Evolutionary conservation across 495 filamentous ascomycete genomes (phyloP), one percentile per base, ranked within the genome.

Genomic region (Aspergillus mulundensis): DNA sequence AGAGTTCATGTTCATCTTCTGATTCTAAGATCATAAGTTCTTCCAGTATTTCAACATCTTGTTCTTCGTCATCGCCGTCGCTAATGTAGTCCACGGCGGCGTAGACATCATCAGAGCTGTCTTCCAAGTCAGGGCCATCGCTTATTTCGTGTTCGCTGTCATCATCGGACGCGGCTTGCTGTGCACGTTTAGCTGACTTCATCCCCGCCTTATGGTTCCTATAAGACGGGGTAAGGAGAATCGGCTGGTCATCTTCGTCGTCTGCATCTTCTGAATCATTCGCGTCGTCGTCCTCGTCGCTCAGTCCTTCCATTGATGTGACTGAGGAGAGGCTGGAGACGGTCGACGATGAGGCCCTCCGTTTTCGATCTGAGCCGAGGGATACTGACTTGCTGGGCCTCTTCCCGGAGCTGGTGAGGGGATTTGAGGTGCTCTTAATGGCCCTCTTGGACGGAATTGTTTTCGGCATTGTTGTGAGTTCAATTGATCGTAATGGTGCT

Each of bases 81-180:
- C 81, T 87, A 56, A 95, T 87, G 36, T 88, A 82, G 60, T 91
- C 86, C 32, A 93, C 84, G 16, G 78, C 88, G 14, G 85, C 86
- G 66, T 92, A 90, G 36, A 81, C 79, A 62, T 87, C 85, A 60
- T 91, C 87, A 36, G 75, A 77, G 60, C 67, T 71, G 12, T 75
- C 71, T 28, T 70, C 68, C 12, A 66, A 62, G 49, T 71, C 70
- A 24, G 63, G 67, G 24, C 64, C 63, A 46, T 69, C 64, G 50
- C 72, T 75, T 50, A 68, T 66, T 20, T 63, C 59, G 23, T 68
- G 65, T 15, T 75, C 86, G 43, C 79, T 81, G 52, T 87, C 85
- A 53, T 91, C 85, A 56, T 87, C 82, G 6, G 84, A 82, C 30
- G 73, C 69, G 59, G 77, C 80, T 51, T 74, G 73, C 64, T 59